phyloP scores from a whole-genome alignment of 805 yeast genomes.

The Vanderwaltozyma polyspora region DNA sequence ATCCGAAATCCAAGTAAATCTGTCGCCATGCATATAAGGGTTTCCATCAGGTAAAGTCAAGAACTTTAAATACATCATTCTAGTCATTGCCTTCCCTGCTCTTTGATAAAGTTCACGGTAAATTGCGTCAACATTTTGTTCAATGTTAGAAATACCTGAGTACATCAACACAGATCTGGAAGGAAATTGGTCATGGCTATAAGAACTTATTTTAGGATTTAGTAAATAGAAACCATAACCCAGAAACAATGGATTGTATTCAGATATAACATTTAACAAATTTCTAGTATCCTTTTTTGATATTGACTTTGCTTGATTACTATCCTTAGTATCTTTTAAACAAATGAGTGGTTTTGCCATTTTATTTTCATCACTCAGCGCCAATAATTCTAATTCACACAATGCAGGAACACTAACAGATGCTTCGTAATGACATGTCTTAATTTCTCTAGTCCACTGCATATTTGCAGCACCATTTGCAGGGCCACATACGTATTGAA shows the following conservation, averaged over 20 bases:
- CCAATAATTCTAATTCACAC: conserved; percentile 31
- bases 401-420: conserved; percentile 39
- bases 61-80: conserved; percentile 11
- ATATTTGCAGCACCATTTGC: conserved; percentile 18
- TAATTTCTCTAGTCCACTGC: conserved; percentile 37
- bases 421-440: conserved; percentile 48
- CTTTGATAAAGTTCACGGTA: conserved; percentile 4
- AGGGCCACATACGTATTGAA: conserved; percentile 43
- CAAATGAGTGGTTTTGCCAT: conserved; percentile 13
- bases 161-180: conserved; percentile 1
- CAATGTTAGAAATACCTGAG: background rate
- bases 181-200: background rate
- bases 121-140: background rate
- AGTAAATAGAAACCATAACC: conserved; percentile 21
- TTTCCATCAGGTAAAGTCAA: conserved; percentile 11
- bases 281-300: background rate
- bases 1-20: conserved; percentile 25
- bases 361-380: conserved; percentile 16
- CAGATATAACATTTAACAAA: conserved; percentile 10
- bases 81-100: conserved; percentile 15
- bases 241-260: conserved; percentile 17
- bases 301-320: background rate
- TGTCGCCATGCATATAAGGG: conserved; percentile 17
- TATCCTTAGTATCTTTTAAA: background rate
- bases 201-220: conserved; percentile 4